These are phyloP conservation scores for Hammondia hammondi DNA, from an alignment of 169 alveolate species.

Conservation along the genomic window DNA sequence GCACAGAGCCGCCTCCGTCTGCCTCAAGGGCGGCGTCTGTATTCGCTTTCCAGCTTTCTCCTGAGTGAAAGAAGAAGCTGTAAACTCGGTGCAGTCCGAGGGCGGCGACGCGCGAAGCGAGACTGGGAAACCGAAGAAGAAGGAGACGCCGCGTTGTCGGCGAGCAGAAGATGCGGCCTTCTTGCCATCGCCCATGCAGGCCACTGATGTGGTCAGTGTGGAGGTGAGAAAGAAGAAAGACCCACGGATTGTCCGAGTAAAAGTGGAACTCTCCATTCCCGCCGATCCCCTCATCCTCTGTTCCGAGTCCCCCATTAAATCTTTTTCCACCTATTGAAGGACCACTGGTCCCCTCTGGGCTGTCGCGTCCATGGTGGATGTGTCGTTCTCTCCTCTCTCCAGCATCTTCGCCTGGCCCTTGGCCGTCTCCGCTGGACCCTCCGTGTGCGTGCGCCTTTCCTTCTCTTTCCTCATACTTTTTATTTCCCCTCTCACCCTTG, in stretches of 20 bases:
- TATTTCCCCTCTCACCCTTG: no score
- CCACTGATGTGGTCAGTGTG: constrained; percentile 24
- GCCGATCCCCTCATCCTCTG: no score
- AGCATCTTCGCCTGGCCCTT: background rate
- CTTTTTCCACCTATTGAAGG: no score
- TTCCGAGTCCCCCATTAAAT: no score
- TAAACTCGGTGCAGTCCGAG: constrained; percentile 4
- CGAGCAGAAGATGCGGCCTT: constrained; percentile 17
- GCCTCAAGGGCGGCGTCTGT: no score
- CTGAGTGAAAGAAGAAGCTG: background rate
- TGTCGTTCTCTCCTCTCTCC: background rate
- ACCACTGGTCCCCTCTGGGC: no score
- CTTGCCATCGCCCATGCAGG: background rate
- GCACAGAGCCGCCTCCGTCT: no score
- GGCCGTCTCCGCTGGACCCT: background rate
- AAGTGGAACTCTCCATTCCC: background rate
- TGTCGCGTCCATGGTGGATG: no score
- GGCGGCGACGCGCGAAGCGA: background rate
- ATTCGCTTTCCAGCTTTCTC: background rate
- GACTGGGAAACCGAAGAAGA: background rate
- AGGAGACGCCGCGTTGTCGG: background rate
- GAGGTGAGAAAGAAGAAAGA: constrained; percentile 16
- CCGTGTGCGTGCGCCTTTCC: no score
- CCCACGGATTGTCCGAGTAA: constrained; percentile 20
- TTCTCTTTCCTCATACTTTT: no score